phyloP scores from a whole-genome alignment of 2,329 filamentous ascomycete species.

The Apiospora sp. region DNA sequence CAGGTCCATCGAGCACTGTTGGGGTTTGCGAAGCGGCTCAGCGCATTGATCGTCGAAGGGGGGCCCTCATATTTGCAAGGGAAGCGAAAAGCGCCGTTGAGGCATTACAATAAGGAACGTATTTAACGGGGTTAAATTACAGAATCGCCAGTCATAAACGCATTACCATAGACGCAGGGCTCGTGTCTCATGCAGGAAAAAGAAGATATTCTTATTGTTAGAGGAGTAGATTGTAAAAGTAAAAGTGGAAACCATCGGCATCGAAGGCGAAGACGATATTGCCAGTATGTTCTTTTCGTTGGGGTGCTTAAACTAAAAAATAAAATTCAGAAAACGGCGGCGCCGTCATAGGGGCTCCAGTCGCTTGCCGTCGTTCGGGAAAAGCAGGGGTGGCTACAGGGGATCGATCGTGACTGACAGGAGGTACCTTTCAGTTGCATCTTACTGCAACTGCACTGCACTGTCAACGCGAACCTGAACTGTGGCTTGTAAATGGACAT shows the following conservation, averaged over 20 bases:
- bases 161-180: neutral
- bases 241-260: conserved; percentile 7
- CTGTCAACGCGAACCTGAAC: neutral
- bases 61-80: conserved; percentile 48
- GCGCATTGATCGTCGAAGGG: conserved; percentile 42
- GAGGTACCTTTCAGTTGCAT: neutral
- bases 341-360: conserved; percentile 20
- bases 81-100: neutral
- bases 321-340: neutral
- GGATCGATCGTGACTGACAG: conserved; percentile 6
- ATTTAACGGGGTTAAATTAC: neutral
- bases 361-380: neutral
- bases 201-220: neutral
- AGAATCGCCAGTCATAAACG: neutral
- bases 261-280: neutral
- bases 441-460: neutral
- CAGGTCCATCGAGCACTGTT: conserved; percentile 55
- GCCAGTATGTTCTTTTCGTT: conserved; percentile 20
- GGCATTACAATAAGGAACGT: conserved; percentile 7
- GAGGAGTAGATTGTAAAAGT: neutral
- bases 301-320: neutral
- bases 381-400: conserved; percentile 7
- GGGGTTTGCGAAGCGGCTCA: conserved; percentile 48
- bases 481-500: neutral
- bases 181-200: neutral